phyloP scores from a whole-genome alignment of 2,329 filamentous ascomycete species.

The Rutstroemia sp. region DNA sequence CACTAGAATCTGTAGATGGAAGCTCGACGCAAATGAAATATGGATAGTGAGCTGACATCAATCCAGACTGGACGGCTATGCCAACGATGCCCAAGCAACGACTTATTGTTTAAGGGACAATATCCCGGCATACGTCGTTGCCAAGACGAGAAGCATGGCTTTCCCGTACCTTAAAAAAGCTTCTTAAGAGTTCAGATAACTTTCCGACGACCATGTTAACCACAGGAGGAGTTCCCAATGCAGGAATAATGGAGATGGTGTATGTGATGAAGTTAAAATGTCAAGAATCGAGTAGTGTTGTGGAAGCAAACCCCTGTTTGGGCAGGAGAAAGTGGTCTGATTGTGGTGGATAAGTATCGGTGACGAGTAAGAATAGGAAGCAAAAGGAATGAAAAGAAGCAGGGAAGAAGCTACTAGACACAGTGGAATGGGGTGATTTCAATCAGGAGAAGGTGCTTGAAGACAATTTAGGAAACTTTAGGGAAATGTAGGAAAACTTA shows the following conservation, averaged over 20 bases:
- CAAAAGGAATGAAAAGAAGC: neutral
- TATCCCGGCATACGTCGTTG: neutral
- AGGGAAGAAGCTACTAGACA: neutral
- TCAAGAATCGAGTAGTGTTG: neutral
- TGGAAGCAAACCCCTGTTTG: neutral
- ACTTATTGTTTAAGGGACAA: neutral
- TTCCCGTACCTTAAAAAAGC: neutral
- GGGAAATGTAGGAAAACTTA: neutral
- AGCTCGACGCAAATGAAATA: slow-evolving; percentile 5
- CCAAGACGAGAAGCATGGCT: slow-evolving; percentile 7
- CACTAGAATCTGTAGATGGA: neutral
- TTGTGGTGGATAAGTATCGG: neutral
- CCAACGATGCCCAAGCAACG: slow-evolving; percentile 4
- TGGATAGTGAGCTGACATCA: slow-evolving; percentile 4
- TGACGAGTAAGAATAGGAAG: neutral
- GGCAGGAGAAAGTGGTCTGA: slow-evolving; percentile 11
- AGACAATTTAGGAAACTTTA: neutral
- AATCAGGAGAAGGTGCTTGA: neutral
- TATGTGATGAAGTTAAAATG: neutral
- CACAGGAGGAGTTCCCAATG: neutral
- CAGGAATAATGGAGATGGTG: neutral
- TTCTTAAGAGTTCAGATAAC: neutral
- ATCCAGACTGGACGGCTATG: slow-evolving; percentile 4
- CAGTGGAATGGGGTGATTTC: neutral
- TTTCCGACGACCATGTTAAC: neutral